Conservation (phyloP, 257 asterid genomes). For the Ophiorrhiza pumila region DNA sequence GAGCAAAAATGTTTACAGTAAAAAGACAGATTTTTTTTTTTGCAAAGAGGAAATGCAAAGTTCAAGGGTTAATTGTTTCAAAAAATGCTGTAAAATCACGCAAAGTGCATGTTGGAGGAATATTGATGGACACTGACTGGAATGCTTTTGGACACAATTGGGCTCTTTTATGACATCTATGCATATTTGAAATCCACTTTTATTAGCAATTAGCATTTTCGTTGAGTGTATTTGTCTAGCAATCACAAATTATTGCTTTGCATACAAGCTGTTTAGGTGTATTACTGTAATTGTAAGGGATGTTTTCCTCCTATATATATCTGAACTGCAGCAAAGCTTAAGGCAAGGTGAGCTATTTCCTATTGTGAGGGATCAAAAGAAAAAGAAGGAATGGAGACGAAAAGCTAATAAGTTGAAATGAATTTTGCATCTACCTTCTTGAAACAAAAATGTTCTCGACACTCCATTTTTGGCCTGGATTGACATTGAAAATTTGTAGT, state of each 20-base stretch:
- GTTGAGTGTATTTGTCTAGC: background rate
- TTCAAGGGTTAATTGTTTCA: background rate
- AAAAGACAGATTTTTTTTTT: background rate
- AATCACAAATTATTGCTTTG: too few relatives aligned
- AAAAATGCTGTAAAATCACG: background rate
- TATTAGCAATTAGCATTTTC: background rate
- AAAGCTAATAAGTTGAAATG: background rate
- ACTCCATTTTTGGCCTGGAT: background rate
- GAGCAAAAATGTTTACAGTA: background rate
- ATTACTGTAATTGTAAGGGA: background rate
- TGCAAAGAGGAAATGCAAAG: background rate
- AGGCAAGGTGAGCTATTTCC: background rate
- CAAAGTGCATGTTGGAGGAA: background rate
- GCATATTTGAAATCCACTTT: background rate
- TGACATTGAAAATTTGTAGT: background rate
- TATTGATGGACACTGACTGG: background rate
- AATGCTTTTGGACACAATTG: background rate
- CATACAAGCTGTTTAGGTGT: background rate
- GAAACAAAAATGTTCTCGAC: background rate
- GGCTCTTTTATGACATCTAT: background rate
- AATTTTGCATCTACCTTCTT: background rate
- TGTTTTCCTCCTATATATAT: background rate
- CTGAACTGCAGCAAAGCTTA: background rate
- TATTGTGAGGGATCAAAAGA: too few relatives aligned
- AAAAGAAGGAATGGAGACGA: background rate